Evolutionary conservation across 2,329 filamentous ascomycete genomes (phyloP).

Genomic region (Trichoderma koningiopsis): DNA sequence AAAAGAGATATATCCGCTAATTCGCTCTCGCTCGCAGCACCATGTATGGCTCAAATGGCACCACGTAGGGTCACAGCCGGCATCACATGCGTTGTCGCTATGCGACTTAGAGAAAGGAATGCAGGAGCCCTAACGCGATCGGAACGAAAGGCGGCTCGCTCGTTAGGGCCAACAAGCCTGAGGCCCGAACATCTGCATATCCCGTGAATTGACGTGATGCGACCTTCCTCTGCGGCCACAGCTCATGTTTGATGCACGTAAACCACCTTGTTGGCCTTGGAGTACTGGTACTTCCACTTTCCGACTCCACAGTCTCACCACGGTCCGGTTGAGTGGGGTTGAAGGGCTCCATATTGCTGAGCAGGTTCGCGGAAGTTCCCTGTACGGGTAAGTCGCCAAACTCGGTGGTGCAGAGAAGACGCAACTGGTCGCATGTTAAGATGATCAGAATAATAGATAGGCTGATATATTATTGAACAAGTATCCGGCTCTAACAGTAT

Average conservation of each 20-base stretch:
- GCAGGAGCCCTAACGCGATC: background rate
- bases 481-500: background rate
- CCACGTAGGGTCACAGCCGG: constrained; percentile 21
- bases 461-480: background rate
- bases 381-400: background rate
- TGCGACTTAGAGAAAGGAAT: constrained; percentile 1
- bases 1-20: background rate
- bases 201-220: constrained; percentile 24
- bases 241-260: background rate
- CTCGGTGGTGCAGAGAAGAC: background rate
- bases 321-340: background rate
- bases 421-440: background rate
- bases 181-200: constrained; percentile 16
- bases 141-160: background rate
- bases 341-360: constrained; percentile 4
- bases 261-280: constrained; percentile 19
- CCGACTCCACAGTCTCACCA: background rate
- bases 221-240: constrained; percentile 16
- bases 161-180: constrained; percentile 7
- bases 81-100: constrained; percentile 26
- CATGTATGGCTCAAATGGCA: constrained; percentile 22
- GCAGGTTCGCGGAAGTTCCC: constrained; percentile 18
- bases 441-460: background rate
- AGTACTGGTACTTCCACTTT: constrained; percentile 23
- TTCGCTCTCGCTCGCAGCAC: constrained; percentile 10